Percentiles rank a stretch among this genome's conserved stretches.
phyloP scores from a whole-genome alignment of 2,329 filamentous ascomycete species.

The Sporothrix mexicana region DNA sequence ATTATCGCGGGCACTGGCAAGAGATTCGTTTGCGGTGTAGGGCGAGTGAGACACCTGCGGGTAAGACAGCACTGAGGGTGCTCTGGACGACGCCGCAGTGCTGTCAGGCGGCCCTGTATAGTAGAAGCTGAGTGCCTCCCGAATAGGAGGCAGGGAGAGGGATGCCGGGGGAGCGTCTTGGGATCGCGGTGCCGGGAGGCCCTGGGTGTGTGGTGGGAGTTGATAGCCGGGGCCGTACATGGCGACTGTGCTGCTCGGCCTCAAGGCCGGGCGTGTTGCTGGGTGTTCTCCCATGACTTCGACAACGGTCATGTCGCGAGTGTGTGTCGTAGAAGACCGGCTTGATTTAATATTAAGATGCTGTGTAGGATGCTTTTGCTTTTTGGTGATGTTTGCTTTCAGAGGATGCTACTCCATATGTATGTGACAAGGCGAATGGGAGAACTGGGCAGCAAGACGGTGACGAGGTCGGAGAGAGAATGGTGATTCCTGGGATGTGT shows the following conservation, averaged over 20 bases:
- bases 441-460: background rate
- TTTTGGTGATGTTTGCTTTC: background rate
- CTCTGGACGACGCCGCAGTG: slow-evolving; percentile 14
- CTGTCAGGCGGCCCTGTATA: background rate
- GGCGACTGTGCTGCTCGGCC: slow-evolving; percentile 6
- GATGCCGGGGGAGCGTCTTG: background rate
- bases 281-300: slow-evolving; percentile 4
- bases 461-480: background rate
- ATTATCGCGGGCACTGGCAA: background rate
- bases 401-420: background rate
- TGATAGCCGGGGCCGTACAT: background rate
- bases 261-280: slow-evolving; percentile 6
- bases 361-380: background rate
- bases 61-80: background rate
- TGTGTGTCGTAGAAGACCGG: too few relatives aligned
- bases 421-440: background rate
- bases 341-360: background rate
- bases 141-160: slow-evolving; percentile 5
- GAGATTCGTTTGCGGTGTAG: background rate
- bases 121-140: slow-evolving; percentile 13
- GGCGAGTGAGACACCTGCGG: slow-evolving; percentile 14
- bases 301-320: slow-evolving; percentile 12
- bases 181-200: background rate
- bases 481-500: too few relatives aligned
- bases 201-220: slow-evolving; percentile 1